Percentiles rank a stretch among this genome's conserved stretches.
phyloP scores from a whole-genome alignment of 2,329 filamentous ascomycete species.

The Claviceps fusiformis region DNA sequence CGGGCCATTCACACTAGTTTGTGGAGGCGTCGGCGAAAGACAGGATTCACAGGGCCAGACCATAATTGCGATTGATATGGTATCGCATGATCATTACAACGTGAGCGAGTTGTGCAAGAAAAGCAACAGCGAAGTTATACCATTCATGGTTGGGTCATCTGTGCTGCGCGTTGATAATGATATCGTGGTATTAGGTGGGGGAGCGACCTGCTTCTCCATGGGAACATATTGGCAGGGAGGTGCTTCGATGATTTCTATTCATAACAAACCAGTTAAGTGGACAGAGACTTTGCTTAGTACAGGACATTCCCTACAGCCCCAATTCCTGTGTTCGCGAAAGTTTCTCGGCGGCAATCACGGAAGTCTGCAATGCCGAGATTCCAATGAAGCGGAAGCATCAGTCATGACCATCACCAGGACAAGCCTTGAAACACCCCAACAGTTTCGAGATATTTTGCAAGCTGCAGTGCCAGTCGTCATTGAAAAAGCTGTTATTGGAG shows the following conservation, averaged over 20 bases:
- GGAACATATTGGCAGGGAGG: slow-evolving; percentile 70
- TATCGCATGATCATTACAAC: slow-evolving; percentile 21
- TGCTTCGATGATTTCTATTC: slow-evolving; percentile 28
- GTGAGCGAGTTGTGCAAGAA: slow-evolving; percentile 3
- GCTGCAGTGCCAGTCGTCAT: slow-evolving; percentile 46
- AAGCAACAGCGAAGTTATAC: slow-evolving; percentile 18
- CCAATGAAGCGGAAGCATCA: slow-evolving; percentile 6
- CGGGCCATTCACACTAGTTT: slow-evolving; percentile 13
- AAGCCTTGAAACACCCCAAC: slow-evolving; percentile 33
- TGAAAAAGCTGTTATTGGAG: slow-evolving; percentile 50
- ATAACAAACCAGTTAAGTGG: not conserved
- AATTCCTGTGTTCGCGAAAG: slow-evolving; percentile 16
- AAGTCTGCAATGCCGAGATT: not conserved
- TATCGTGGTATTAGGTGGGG: slow-evolving; percentile 59
- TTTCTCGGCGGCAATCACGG: slow-evolving; percentile 7
- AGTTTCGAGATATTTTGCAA: slow-evolving; percentile 47
- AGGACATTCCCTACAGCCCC: slow-evolving; percentile 1
- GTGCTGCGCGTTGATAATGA: slow-evolving; percentile 32
- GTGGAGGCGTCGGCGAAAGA: slow-evolving; percentile 20
- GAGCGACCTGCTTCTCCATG: slow-evolving; percentile 83
- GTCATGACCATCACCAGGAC: slow-evolving; percentile 34
- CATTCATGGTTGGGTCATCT: slow-evolving; percentile 60
- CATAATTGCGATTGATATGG: slow-evolving; percentile 12
- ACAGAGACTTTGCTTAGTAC: not conserved
- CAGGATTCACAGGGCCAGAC: slow-evolving; percentile 16